Base-by-base conservation (phyloP, 108 stramenopile genomes). In the Thalassiosira profunda region DNA sequence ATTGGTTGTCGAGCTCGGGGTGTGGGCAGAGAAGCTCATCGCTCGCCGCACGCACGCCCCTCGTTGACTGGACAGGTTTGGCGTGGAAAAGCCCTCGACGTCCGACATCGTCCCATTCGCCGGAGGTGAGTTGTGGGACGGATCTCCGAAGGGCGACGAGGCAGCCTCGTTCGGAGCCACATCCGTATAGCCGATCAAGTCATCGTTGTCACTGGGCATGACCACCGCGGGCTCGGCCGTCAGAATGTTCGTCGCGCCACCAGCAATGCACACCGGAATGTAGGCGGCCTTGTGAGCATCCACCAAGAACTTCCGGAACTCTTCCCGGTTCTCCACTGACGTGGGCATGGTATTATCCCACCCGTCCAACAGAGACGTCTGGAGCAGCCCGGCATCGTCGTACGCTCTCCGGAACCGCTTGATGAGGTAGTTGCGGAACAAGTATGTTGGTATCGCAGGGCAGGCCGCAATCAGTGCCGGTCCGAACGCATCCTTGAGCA, bases 231-330 rank as follows among this genome's bases (percentile, higher is more conserved):
- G 87, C 58, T 89, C 90, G 11, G 90, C 83, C 15, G 93, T 91
- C n/a, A 91, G 67, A 2, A 86, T 60, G 38, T 75, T 74, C 2
- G 76, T 76, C 23, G 76, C 69, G 7, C 80, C 74, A 42, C 91
- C 86, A 41, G 93, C 90, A 35, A 93, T 86, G 40, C 95, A 96
- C 33, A 93, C 87, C 24, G 94, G 94, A 15, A 96, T 92, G 56
- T 93, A 96, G 18, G 95, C 90, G 36, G 92, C 89, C 46, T 91
- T 90, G 79, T 96, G 94, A 24, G 86, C 85, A 64, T 96, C 94
- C 6, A 96, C 94, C 18, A 96, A 59, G 55, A 90, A 96, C 38
- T 70, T 52, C 30, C 91, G 70, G 52, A 88, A 93, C 42, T 91
- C 85, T 72, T 93, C 91, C 51, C 91, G 61, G 61, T 88, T 80